A percentile compares a stretch with the other conserved stretches of the same genome.
These are phyloP conservation scores for Clavispora vitiphila DNA, from an alignment of 805 yeast species.

Conservation along the genomic window DNA sequence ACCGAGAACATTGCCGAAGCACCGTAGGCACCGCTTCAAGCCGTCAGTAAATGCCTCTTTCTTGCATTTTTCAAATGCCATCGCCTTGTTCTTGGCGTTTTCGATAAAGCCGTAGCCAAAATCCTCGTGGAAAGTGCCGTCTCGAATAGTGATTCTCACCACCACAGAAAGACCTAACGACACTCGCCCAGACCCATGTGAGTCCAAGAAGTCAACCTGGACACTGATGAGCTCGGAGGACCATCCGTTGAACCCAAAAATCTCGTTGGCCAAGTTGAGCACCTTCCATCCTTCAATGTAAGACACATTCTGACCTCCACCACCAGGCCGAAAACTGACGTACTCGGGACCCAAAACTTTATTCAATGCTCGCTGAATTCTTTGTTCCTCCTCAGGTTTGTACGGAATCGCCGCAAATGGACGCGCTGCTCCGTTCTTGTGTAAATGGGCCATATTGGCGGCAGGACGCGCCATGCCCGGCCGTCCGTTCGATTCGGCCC, in stretches of 20 bases:
- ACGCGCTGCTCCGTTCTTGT: neutral
- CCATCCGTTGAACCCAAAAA: constrained; percentile 86
- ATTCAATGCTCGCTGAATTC: constrained; percentile 30
- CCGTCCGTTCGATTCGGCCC: neutral
- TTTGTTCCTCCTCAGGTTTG: constrained; percentile 27
- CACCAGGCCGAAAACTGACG: constrained; percentile 71
- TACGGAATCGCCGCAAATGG: constrained; percentile 19
- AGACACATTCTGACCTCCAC: constrained; percentile 62
- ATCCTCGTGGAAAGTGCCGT: constrained; percentile 79
- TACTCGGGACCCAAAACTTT: constrained; percentile 67
- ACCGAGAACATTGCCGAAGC: constrained; percentile 77
- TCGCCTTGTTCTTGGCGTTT: constrained; percentile 61
- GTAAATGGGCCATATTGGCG: neutral
- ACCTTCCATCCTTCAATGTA: constrained; percentile 86
- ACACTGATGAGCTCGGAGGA: constrained; percentile 61
- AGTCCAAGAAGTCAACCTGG: constrained; percentile 68
- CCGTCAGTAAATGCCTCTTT: constrained; percentile 88
- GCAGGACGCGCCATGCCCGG: neutral
- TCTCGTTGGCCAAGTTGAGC: constrained; percentile 70
- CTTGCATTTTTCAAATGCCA: constrained; percentile 75
- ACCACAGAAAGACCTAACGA: constrained; percentile 67
- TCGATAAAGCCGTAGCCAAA: constrained; percentile 73
- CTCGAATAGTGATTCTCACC: constrained; percentile 67
- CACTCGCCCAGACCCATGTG: constrained; percentile 44
- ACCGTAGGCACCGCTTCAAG: constrained; percentile 68